These are phyloP conservation scores for Metrosideros polymorpha DNA, from an alignment of 441 rosid genomes.

Conservation along the genomic window DNA sequence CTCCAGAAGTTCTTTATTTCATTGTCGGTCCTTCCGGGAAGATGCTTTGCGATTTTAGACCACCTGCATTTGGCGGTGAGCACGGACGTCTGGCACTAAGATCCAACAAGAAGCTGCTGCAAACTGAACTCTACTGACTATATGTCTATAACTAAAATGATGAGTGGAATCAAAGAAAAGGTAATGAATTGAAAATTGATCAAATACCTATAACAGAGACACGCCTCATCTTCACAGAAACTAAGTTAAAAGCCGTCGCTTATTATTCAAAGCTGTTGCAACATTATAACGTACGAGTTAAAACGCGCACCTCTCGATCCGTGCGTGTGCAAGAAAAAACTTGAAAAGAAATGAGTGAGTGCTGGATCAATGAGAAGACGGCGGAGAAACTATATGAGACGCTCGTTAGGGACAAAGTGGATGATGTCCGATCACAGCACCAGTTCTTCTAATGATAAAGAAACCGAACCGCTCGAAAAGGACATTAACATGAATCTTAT, in stretches of 20 bases:
- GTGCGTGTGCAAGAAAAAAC: not conserved
- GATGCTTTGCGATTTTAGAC: slow-evolving; percentile 96
- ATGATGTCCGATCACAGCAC: not conserved
- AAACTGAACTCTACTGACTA: not conserved
- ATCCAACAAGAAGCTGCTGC: not conserved
- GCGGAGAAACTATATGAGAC: not conserved
- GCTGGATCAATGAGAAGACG: not conserved
- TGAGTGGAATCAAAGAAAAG: not conserved
- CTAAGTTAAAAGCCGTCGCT: not conserved
- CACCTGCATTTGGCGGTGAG: slow-evolving; percentile 37
- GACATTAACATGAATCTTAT: not conserved
- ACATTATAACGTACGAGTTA: not conserved
- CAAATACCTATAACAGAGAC: not conserved
- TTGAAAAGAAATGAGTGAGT: not conserved
- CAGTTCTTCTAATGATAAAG: not conserved
- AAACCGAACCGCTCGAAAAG: not conserved
- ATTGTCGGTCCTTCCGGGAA: slow-evolving; percentile 97
- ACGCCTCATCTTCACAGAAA: not conserved
- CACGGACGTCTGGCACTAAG: not conserved
- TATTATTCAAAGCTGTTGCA: not conserved
- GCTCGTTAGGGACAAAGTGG: not conserved
- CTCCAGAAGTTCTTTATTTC: slow-evolving; percentile 97
- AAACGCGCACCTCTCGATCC: not conserved
- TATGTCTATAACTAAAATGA: not conserved
- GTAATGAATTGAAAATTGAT: not conserved